phyloP scores from a whole-genome alignment of 164 flowering plant species.

The Echeveria elegans region DNA sequence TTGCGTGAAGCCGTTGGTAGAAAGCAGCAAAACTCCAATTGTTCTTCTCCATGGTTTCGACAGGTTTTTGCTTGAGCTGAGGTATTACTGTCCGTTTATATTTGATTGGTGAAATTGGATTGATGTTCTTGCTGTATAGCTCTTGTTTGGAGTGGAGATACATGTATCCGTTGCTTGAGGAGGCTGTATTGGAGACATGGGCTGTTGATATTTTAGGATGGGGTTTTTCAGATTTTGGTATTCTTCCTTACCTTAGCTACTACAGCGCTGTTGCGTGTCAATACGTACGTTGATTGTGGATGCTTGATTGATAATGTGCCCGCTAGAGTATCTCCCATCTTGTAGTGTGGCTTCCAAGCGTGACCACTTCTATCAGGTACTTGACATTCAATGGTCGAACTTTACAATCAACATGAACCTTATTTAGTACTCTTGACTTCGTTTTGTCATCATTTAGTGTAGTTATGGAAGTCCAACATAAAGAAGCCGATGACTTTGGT shows the following conservation, averaged over 20 bases:
- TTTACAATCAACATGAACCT: neutral
- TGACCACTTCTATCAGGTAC: slow-evolving; percentile 83
- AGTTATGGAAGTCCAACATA: slow-evolving; percentile 80
- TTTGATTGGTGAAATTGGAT: slow-evolving; percentile 17
- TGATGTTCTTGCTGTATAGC: slow-evolving; percentile 35
- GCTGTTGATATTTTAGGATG: slow-evolving; percentile 92
- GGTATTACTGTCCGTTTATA: neutral
- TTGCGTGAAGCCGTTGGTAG: slow-evolving; percentile 55
- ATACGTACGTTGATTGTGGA: neutral
- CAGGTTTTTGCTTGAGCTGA: slow-evolving; percentile 33
- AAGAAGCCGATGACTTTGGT: slow-evolving; percentile 73
- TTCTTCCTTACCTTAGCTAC: slow-evolving; percentile 2
- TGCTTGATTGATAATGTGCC: too few species aligned
- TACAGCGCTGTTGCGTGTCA: neutral
- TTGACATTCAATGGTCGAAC: neutral
- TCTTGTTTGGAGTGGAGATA: slow-evolving; percentile 97
- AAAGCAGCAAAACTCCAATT: slow-evolving; percentile 38
- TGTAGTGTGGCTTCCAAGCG: slow-evolving; percentile 82
- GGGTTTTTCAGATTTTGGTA: slow-evolving; percentile 95
- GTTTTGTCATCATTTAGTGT: neutral
- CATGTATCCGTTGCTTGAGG: slow-evolving; percentile 76
- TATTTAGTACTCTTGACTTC: neutral
- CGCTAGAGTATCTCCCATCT: slow-evolving; percentile 53
- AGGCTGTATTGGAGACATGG: slow-evolving; percentile 89
- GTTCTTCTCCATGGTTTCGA: slow-evolving; percentile 95